phyloP scores from a whole-genome alignment of 148 eudicot genomes.

The Tetragonia tetragonoides region DNA sequence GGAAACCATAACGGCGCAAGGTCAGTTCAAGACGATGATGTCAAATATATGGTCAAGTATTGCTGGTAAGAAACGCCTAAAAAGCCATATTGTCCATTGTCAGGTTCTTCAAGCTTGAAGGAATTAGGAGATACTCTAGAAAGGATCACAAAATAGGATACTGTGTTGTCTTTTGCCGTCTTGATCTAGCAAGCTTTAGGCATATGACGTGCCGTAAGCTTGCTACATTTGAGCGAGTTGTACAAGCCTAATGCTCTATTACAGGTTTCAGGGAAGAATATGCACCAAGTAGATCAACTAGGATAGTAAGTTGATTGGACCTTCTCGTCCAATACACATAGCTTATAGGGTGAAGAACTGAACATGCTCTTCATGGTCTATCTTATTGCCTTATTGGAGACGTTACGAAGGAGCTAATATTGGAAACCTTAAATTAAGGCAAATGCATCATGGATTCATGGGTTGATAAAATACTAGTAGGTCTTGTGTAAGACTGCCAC shows the following conservation, averaged over 20 bases:
- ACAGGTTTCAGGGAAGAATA: not conserved
- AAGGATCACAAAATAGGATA: conserved; percentile 3
- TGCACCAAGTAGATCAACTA: not conserved
- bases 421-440: not conserved
- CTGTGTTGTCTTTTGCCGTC: conserved; percentile 2
- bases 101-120: conserved; percentile 83
- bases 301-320: not conserved
- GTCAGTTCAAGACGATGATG: conserved; percentile 64
- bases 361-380: conserved; percentile 18
- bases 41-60: conserved; percentile 71
- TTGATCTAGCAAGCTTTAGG: conserved; percentile 26
- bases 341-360: not conserved
- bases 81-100: conserved; percentile 79
- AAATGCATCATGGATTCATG: conserved; percentile 7
- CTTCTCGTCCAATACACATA: conserved; percentile 5
- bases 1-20: conserved; percentile 77
- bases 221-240: conserved; percentile 20
- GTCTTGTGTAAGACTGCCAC: too few relatives aligned
- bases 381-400: not conserved
- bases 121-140: not conserved
- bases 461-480: not conserved
- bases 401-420: not conserved
- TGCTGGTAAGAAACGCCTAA: conserved; percentile 62
- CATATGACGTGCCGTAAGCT: conserved; percentile 11
- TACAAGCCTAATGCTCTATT: not conserved